These are phyloP conservation scores for Neurospora terricola DNA, from an alignment of 495 filamentous ascomycete species.

Conservation along the genomic window DNA sequence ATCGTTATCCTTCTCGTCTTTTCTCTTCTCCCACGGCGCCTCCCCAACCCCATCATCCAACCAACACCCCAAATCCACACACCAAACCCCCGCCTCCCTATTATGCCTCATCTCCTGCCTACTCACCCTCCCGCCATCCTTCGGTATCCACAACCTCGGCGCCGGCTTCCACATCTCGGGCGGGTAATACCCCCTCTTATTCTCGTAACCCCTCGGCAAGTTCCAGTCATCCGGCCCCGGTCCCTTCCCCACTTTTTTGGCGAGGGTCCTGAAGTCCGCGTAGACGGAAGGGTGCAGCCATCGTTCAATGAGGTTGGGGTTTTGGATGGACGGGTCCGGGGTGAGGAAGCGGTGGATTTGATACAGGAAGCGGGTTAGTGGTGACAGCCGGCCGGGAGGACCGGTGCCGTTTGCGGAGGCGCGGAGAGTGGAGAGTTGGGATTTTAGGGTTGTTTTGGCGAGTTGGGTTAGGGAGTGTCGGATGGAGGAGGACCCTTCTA, in stretches of 20 bases:
- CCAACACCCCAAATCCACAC: slow-evolving; percentile 52
- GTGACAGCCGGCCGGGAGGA: fast-evolving
- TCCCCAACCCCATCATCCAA: slow-evolving; percentile 35
- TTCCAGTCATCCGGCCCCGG: slow-evolving; percentile 27
- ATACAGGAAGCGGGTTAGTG: slow-evolving; percentile 11
- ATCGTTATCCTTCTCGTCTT: no score
- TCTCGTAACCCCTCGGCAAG: slow-evolving; percentile 46
- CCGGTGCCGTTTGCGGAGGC: slow-evolving; percentile 11
- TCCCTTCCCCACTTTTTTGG: slow-evolving; percentile 45
- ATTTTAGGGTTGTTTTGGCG: slow-evolving; percentile 10
- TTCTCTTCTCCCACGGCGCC: background rate
- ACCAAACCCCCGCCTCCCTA: slow-evolving; percentile 41
- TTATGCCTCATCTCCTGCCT: slow-evolving; percentile 53
- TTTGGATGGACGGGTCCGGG: slow-evolving; percentile 8
- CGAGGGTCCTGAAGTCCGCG: slow-evolving; percentile 50
- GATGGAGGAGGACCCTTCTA: slow-evolving; percentile 25
- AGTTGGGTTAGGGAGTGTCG: slow-evolving; percentile 10
- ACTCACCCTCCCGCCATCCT: slow-evolving; percentile 55
- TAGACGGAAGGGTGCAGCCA: slow-evolving; percentile 62
- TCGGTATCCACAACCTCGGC: slow-evolving; percentile 60
- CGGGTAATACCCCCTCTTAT: slow-evolving; percentile 50
- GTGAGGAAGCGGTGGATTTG: slow-evolving; percentile 15
- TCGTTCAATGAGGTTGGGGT: slow-evolving; percentile 35
- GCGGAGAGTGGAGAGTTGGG: slow-evolving; percentile 2
- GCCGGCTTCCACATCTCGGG: slow-evolving; percentile 52